A percentile compares a stretch with the other conserved stretches of the same genome.
Conservation (phyloP, 1,284 basidiomycete genomes). For the Malassezia slooffiae region DNA sequence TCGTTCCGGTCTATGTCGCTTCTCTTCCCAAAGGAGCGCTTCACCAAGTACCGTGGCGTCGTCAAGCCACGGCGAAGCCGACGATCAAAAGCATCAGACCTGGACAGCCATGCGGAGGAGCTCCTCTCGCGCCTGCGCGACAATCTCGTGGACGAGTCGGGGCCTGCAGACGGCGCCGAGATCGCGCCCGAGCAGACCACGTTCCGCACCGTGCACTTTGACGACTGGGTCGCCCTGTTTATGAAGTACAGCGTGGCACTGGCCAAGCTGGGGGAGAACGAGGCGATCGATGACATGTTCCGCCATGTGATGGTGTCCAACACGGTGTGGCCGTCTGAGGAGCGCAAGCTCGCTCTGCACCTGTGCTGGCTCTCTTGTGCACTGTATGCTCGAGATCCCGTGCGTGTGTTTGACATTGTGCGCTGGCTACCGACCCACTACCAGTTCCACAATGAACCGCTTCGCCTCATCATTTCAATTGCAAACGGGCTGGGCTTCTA, state of each 20-base stretch:
- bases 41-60: constrained; percentile 15
- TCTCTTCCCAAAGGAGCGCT: constrained; percentile 63
- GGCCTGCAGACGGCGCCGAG: constrained; percentile 32
- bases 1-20: constrained; percentile 73
- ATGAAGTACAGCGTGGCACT: constrained; percentile 82
- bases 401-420: constrained; percentile 19
- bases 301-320: constrained; percentile 58
- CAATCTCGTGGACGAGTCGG: constrained; percentile 54
- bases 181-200: constrained; percentile 18
- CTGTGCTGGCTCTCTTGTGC: constrained; percentile 35
- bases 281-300: constrained; percentile 57
- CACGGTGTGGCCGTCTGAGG: constrained; percentile 27
- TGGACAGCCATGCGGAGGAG: constrained; percentile 54
- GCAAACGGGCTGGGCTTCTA: constrained; percentile 31
- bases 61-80: constrained; percentile 8
- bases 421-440: constrained; percentile 28
- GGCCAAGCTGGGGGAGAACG: constrained; percentile 53
- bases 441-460: constrained; percentile 37
- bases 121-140: constrained; percentile 66
- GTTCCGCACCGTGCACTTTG: constrained; percentile 72
- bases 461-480: constrained; percentile 25
- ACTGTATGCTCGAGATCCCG: constrained; percentile 29
- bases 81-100: constrained; percentile 6
- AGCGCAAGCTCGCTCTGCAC: constrained; percentile 26
- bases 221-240: constrained; percentile 73